Evolutionary conservation across 1,284 basidiomycete genomes (phyloP).

Genomic region (Cutaneotrichosporon cyanovorans): DNA sequence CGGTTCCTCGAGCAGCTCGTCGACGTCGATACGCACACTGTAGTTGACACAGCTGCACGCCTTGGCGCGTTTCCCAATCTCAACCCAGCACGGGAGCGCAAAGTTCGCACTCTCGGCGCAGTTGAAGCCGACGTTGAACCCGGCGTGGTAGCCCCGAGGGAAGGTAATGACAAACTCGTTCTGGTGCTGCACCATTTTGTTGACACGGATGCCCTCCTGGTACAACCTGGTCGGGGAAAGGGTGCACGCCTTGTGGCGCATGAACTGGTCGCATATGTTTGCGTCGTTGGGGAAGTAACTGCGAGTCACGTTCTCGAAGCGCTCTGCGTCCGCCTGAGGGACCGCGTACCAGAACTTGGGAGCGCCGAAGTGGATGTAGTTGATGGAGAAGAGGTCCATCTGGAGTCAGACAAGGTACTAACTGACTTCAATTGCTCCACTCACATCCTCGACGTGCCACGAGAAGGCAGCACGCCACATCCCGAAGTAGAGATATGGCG

Average conservation of each 20-base stretch:
- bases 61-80: slow-evolving; percentile 73
- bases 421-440: slow-evolving; percentile 25
- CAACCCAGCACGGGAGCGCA: slow-evolving; percentile 89
- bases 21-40: slow-evolving; percentile 87
- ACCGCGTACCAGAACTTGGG: slow-evolving; percentile 95
- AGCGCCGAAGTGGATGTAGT: slow-evolving; percentile 97
- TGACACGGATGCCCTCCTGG: slow-evolving; percentile 73
- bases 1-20: slow-evolving; percentile 63
- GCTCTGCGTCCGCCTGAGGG: slow-evolving; percentile 70
- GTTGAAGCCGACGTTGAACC: slow-evolving; percentile 95
- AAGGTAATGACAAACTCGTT: slow-evolving; percentile 96
- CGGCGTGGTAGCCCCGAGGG: slow-evolving; percentile 88
- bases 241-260: slow-evolving; percentile 94
- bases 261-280: slow-evolving; percentile 78
- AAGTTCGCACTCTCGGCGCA: slow-evolving; percentile 98
- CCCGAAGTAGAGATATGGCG: slow-evolving; percentile 96
- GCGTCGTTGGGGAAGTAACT: slow-evolving; percentile 82
- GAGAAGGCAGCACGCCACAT: slow-evolving; percentile 99
- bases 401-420: slow-evolving; percentile 34
- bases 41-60: slow-evolving; percentile 74
- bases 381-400: slow-evolving; percentile 97
- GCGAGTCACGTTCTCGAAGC: slow-evolving; percentile 57
- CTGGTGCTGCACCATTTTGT: slow-evolving; percentile 77
- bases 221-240: slow-evolving; percentile 79
- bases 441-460: slow-evolving; percentile 86